phyloP scores from a whole-genome alignment of 179 eudicot species.

The Spergularia azorica region DNA sequence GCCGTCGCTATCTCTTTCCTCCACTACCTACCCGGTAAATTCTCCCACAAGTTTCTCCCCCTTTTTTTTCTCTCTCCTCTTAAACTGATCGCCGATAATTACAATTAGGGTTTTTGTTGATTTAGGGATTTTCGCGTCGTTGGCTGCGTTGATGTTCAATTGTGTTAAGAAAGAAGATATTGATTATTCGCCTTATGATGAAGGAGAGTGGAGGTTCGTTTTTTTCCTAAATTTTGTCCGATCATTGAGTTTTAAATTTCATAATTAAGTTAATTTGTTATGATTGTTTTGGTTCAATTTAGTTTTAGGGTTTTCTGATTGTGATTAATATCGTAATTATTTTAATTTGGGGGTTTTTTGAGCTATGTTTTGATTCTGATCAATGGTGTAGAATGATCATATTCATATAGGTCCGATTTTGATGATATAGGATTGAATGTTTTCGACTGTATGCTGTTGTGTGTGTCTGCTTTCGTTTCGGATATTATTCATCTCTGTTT shows the following conservation, averaged over 20 bases:
- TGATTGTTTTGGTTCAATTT: no score
- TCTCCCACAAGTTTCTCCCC: conserved; percentile 10
- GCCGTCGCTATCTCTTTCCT: conserved; percentile 74
- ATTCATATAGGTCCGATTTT: no score
- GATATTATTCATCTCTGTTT: background rate
- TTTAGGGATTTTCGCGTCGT: conserved; percentile 83
- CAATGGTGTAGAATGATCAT: conserved; percentile 3
- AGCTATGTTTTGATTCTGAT: background rate
- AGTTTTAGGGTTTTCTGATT: background rate
- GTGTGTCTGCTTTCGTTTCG: background rate
- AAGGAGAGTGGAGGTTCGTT: conserved; percentile 92
- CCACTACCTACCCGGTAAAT: conserved; percentile 81
- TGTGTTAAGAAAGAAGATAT: conserved; percentile 86
- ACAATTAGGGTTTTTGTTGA: background rate
- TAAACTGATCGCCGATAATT: background rate
- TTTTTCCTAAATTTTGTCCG: background rate
- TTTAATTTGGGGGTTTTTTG: background rate
- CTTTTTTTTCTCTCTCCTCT: background rate
- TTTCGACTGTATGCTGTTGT: no score
- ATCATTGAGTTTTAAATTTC: background rate
- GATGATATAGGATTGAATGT: background rate
- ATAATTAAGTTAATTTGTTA: no score
- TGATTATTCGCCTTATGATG: conserved; percentile 93
- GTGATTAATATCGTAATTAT: background rate
- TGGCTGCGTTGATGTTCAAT: conserved; percentile 95